Conservation (phyloP, 768 basidiomycete genomes). For the Pleurotus sapidus region DNA sequence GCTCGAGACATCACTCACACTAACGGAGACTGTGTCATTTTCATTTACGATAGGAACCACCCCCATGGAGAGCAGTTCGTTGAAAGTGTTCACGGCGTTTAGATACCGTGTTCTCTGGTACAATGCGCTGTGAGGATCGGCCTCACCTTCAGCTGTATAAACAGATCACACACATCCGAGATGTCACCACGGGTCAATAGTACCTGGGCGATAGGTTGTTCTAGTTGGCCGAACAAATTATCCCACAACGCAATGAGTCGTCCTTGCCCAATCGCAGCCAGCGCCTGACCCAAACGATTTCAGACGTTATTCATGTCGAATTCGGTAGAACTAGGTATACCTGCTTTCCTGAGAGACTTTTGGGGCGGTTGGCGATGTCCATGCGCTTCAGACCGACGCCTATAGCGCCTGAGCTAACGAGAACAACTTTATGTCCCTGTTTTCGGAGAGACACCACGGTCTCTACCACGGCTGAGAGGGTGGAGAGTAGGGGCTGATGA, state of each 20-base stretch:
- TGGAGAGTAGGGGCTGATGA: conserved; percentile 87
- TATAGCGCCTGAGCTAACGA: conserved; percentile 97
- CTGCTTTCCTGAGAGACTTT: conserved; percentile 88
- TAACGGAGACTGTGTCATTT: conserved; percentile 97
- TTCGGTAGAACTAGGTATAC: conserved; percentile 37
- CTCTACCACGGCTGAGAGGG: conserved; percentile 89
- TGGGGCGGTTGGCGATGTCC: conserved; percentile 76
- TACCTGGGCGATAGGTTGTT: conserved; percentile 94
- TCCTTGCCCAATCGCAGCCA: conserved; percentile 97
- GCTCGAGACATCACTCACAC: conserved; percentile 53
- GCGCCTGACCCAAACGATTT: conserved; percentile 54
- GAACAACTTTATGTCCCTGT: conserved; percentile 89
- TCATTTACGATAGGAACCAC: conserved; percentile 99
- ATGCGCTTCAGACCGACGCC: conserved; percentile 93
- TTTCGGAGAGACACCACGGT: conserved; percentile 76
- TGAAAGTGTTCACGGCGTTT: conserved; percentile 95
- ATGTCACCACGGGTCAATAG: conserved; percentile 94
- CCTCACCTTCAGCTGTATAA: conserved; percentile 12
- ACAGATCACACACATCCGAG: conserved; percentile 68
- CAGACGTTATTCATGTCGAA: background rate
- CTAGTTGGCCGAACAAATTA: conserved; percentile 90
- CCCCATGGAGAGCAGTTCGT: conserved; percentile 88
- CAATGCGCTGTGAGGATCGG: conserved; percentile 17
- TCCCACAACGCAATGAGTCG: conserved; percentile 96
- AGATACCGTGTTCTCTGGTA: conserved; percentile 87